These are phyloP conservation scores for Fraxinus quadrangulata DNA, from an alignment of 257 asterid genomes.

Conservation along the genomic window DNA sequence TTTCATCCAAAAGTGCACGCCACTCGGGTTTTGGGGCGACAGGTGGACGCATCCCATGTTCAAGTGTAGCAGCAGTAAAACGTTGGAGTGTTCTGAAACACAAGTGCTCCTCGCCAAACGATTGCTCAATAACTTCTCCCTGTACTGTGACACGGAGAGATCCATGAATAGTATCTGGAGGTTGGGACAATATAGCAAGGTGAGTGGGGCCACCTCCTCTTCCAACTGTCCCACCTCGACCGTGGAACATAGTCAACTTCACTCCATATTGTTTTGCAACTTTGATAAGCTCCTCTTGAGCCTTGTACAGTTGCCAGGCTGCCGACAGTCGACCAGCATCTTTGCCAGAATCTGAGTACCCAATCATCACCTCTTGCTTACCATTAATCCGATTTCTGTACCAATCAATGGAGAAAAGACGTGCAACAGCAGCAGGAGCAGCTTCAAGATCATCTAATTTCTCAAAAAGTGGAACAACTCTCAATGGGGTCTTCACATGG, in stretches of 20 bases:
- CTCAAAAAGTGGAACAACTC: slow-evolving; percentile 61
- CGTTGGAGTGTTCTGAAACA: slow-evolving; percentile 61
- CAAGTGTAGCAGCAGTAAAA: slow-evolving; percentile 53
- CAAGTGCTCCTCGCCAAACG: slow-evolving; percentile 56
- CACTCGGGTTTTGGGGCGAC: slow-evolving; percentile 55
- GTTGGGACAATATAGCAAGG: slow-evolving; percentile 64
- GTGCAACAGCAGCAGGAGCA: slow-evolving; percentile 59
- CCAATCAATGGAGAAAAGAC: slow-evolving; percentile 59
- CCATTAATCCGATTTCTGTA: slow-evolving; percentile 48
- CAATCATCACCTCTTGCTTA: slow-evolving; percentile 63
- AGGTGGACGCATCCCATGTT: slow-evolving; percentile 57
- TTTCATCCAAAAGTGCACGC: slow-evolving; percentile 56
- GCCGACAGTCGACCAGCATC: slow-evolving; percentile 62
- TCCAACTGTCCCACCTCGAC: slow-evolving; percentile 63
- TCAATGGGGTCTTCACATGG: slow-evolving; percentile 42
- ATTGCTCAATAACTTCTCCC: slow-evolving; percentile 60
- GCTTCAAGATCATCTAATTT: slow-evolving; percentile 49
- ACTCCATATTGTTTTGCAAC: slow-evolving; percentile 51
- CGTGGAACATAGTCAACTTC: slow-evolving; percentile 61
- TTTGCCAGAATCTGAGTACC: slow-evolving; percentile 63
- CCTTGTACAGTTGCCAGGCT: slow-evolving; percentile 60
- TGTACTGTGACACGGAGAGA: slow-evolving; percentile 56
- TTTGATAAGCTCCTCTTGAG: slow-evolving; percentile 56
- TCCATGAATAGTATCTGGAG: slow-evolving; percentile 58
- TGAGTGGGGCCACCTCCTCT: slow-evolving; percentile 65